Conservation (phyloP, 805 yeast species). For the Lachancea sp. region DNA sequence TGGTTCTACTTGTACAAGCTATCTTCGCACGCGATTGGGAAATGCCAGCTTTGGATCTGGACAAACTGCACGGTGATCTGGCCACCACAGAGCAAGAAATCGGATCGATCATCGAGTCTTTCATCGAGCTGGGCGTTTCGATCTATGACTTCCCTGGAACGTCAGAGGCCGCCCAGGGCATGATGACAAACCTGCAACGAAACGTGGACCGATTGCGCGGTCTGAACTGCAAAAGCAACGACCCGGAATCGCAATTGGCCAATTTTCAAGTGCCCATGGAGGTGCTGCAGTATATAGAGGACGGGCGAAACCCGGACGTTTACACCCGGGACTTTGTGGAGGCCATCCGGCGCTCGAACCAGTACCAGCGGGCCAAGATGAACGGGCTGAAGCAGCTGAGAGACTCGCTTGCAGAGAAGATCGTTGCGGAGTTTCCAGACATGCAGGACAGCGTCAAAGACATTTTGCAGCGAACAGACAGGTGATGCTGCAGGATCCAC, state of each 20-base stretch:
- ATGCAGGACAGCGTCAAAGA: slow-evolving; percentile 51
- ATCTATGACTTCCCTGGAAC: slow-evolving; percentile 94
- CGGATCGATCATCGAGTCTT: slow-evolving; percentile 62
- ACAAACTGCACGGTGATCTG: slow-evolving; percentile 25
- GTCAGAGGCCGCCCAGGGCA: slow-evolving; percentile 61
- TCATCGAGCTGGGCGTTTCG: slow-evolving; percentile 82
- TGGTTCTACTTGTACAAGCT: too few species aligned
- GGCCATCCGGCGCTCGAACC: slow-evolving; percentile 84
- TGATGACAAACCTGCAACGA: slow-evolving; percentile 35
- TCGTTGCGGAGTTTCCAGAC: slow-evolving; percentile 75
- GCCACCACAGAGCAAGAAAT: slow-evolving; percentile 30
- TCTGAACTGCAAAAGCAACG: slow-evolving; percentile 30
- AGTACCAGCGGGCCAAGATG: slow-evolving; percentile 80
- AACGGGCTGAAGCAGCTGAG: slow-evolving; percentile 57
- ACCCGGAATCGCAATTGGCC: slow-evolving; percentile 30
- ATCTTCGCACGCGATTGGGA: too few species aligned
- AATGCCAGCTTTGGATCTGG: slow-evolving; percentile 3
- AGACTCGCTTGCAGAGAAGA: slow-evolving; percentile 59
- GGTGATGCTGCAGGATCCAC: background rate
- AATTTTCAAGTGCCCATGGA: slow-evolving; percentile 63
- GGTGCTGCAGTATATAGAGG: slow-evolving; percentile 86
- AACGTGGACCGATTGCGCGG: slow-evolving; percentile 37
- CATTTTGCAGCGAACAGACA: slow-evolving; percentile 40
- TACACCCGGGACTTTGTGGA: slow-evolving; percentile 96
- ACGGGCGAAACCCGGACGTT: slow-evolving; percentile 94